Conservation (phyloP, 257 asterid genomes). For the Oldenlandia corymbosa region DNA sequence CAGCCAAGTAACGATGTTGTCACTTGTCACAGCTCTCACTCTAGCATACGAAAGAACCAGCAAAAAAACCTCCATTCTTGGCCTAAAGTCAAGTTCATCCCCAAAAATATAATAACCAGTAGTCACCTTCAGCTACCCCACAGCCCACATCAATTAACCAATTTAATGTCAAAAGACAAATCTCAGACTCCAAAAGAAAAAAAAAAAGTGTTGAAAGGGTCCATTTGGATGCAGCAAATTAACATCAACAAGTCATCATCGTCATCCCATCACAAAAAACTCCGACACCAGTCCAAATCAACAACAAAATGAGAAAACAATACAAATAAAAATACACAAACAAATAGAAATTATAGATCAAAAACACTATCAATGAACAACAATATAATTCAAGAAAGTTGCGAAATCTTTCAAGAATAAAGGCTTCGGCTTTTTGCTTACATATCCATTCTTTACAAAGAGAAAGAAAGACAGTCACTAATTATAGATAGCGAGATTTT, state of each 20-base stretch:
- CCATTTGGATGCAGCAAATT: constrained; percentile 4
- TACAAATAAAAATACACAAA: not conserved
- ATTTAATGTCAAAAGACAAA: constrained; percentile 11
- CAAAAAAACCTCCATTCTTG: too few relatives aligned
- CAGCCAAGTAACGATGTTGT: too few relatives aligned
- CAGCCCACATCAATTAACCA: constrained; percentile 15
- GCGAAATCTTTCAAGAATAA: too few relatives aligned
- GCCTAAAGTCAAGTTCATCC: not conserved
- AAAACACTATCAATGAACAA: not conserved
- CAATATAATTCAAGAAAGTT: not conserved
- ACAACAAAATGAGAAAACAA: too few relatives aligned
- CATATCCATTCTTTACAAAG: constrained; percentile 6
- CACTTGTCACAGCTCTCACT: too few relatives aligned
- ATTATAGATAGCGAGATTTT: too few relatives aligned
- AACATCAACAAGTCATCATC: not conserved
- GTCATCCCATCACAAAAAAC: not conserved
- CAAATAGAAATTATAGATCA: too few relatives aligned
- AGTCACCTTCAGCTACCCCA: constrained; percentile 1
- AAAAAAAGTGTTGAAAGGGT: too few relatives aligned
- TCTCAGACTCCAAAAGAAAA: constrained; percentile 2
- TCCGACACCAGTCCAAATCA: not conserved
- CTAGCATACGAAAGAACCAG: too few relatives aligned
- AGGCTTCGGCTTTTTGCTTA: too few relatives aligned
- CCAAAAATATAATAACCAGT: not conserved
- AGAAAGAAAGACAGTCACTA: too few relatives aligned